Evolutionary conservation across 495 filamentous ascomycete genomes (phyloP).

Genomic region (Letharia columbiana): DNA sequence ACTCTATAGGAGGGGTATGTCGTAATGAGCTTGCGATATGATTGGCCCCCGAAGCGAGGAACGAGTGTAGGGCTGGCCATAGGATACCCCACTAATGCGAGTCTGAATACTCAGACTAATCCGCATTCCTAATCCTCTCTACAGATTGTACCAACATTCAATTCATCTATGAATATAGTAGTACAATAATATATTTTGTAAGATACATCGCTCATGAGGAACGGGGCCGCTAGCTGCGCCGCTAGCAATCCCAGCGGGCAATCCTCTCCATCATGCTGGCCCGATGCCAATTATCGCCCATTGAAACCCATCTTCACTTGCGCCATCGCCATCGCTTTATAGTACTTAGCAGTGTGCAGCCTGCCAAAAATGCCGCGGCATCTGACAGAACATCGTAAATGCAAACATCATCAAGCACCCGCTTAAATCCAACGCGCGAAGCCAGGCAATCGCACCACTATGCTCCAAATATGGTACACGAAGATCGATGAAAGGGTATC

Average conservation of each 20-base stretch:
- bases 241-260: neutral
- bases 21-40: too few species aligned
- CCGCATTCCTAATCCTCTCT: neutral
- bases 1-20: too few species aligned
- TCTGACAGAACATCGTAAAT: conserved; percentile 15
- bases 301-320: neutral
- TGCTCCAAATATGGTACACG: conserved; percentile 23
- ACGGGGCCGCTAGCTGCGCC: neutral
- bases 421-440: conserved; percentile 23
- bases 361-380: conserved; percentile 11
- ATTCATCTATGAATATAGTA: neutral
- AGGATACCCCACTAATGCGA: too few species aligned
- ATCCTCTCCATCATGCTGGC: neutral
- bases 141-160: neutral
- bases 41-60: too few species aligned
- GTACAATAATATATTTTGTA: neutral
- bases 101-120: too few species aligned
- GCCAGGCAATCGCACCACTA: conserved; percentile 14
- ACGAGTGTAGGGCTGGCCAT: too few species aligned
- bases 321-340: conserved; percentile 19
- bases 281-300: neutral
- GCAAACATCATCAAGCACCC: conserved; percentile 22
- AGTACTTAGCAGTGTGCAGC: conserved; percentile 10
- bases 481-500: conserved; percentile 22
- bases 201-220: neutral